Conservation (phyloP, 345 rosid species). For the Melaleuca alternifolia region DNA sequence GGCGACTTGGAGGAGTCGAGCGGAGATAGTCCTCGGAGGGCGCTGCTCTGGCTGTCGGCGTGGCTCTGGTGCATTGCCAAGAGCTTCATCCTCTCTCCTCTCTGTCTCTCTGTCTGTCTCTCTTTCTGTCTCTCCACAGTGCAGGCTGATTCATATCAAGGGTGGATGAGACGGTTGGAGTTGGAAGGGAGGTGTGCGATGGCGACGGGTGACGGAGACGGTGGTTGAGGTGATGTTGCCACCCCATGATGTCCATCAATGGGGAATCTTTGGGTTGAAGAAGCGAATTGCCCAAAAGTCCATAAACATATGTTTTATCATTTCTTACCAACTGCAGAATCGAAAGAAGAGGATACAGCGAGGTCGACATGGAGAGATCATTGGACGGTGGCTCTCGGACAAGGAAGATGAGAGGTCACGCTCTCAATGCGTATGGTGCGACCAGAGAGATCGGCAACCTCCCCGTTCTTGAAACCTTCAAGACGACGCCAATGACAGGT, state of each 20-base stretch:
- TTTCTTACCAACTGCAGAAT: not conserved
- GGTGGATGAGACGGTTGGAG: not conserved
- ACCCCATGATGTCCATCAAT: not conserved
- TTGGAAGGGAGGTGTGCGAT: not conserved
- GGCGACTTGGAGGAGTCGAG: conserved; percentile 69
- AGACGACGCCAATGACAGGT: too few species aligned
- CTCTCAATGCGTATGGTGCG: not conserved
- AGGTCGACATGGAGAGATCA: not conserved
- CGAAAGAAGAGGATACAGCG: not conserved
- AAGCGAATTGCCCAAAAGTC: not conserved
- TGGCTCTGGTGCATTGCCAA: conserved; percentile 75
- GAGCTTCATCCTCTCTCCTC: conserved; percentile 51
- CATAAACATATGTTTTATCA: not conserved
- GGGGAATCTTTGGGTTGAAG: not conserved
- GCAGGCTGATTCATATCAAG: not conserved
- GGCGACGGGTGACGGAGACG: not conserved
- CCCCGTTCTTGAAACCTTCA: not conserved
- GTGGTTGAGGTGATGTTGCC: not conserved
- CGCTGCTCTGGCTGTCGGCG: conserved; percentile 53
- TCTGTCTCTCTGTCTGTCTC: not conserved
- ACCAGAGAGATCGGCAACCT: not conserved
- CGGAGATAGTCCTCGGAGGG: conserved; percentile 27
- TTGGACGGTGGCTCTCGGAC: not conserved
- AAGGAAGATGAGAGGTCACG: not conserved
- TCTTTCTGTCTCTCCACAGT: not conserved